Evolutionary conservation across 208 protist genomes (phyloP).

Genomic region (Trypanosoma lewisi): DNA sequence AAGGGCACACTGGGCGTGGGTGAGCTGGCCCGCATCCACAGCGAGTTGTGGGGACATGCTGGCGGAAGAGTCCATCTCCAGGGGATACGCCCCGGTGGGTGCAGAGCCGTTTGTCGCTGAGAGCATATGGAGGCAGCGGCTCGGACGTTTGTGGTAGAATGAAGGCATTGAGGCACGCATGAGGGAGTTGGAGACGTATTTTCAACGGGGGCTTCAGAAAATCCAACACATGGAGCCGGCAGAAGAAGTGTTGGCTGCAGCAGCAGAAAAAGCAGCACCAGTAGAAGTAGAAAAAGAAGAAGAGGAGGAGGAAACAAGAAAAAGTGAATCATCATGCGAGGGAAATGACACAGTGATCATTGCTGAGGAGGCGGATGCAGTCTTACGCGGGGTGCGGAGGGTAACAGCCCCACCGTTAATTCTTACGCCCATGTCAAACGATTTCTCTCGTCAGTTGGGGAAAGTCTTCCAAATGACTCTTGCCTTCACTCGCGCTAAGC

Average conservation of each 20-base stretch:
- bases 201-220: conserved; percentile 11
- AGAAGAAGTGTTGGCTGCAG: no score
- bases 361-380: no score
- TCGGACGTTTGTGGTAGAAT: conserved; percentile 14
- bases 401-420: no score
- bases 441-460: background rate
- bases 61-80: conserved; percentile 26
- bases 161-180: conserved; percentile 23
- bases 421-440: no score
- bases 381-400: no score
- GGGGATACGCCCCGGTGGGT: conserved; percentile 2
- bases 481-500: background rate
- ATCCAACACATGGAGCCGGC: background rate
- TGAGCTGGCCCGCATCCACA: conserved; percentile 24
- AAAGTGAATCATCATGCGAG: no score
- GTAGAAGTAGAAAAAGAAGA: background rate
- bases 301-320: no score
- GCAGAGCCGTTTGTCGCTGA: background rate
- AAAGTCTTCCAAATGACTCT: background rate
- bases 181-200: conserved; percentile 13
- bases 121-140: conserved; percentile 10
- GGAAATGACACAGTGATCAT: no score
- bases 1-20: conserved; percentile 8
- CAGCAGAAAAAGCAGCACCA: background rate
- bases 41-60: conserved; percentile 33